These are phyloP conservation scores for Mucor circinelloides DNA, from an alignment of 371 early-diverging fungal genomes.

Conservation along the genomic window DNA sequence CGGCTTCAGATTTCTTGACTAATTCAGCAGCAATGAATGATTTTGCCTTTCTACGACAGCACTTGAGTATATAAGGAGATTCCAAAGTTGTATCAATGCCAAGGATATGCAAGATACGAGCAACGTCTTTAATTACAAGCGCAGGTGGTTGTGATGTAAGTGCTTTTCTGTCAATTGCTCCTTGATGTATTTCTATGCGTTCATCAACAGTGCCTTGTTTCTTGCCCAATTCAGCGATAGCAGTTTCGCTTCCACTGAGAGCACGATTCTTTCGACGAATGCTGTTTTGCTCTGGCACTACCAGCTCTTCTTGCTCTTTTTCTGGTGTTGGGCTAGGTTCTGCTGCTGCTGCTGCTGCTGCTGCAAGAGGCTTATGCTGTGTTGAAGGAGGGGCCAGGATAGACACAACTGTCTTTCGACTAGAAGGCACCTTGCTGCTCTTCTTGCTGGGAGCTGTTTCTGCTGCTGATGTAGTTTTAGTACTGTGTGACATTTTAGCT, in stretches of 20 bases:
- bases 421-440: neutral
- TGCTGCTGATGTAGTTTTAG: neutral
- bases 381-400: neutral
- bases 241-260: constrained; percentile 4
- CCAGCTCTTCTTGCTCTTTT: neutral
- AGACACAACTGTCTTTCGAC: neutral
- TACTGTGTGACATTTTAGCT: neutral
- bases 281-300: neutral
- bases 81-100: constrained; percentile 76
- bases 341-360: neutral
- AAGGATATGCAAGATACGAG: constrained; percentile 61
- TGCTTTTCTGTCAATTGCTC: constrained; percentile 76
- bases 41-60: constrained; percentile 56
- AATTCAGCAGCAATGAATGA: constrained; percentile 4
- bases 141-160: constrained; percentile 73
- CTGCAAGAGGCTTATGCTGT: neutral
- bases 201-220: constrained; percentile 20
- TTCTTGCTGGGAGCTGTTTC: neutral
- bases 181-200: constrained; percentile 72
- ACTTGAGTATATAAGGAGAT: constrained; percentile 70
- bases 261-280: neutral
- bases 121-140: constrained; percentile 67
- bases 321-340: no score
- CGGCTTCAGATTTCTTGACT: neutral
- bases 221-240: constrained; percentile 1